Conservation (phyloP, 176 grass and related monocot species). For the Cocos nucifera region DNA sequence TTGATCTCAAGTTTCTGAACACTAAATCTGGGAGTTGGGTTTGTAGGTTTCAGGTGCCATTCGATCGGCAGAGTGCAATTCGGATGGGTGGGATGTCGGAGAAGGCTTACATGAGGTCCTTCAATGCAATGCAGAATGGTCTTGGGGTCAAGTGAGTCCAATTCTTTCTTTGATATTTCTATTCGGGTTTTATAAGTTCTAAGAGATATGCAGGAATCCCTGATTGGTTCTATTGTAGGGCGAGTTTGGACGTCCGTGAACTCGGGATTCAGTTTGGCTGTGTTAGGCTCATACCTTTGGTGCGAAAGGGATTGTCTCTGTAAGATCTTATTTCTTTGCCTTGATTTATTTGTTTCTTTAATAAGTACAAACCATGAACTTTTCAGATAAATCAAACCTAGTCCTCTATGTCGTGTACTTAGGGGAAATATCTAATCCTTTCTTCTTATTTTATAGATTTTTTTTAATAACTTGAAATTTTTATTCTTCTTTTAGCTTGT, state of each 20-base stretch:
- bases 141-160: constrained; percentile 71
- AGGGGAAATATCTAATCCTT: neutral
- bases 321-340: constrained; percentile 25
- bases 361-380: too few relatives aligned
- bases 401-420: too few relatives aligned
- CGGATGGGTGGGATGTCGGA: constrained; percentile 95
- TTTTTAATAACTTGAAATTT: neutral
- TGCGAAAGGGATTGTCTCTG: constrained; percentile 69
- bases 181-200: neutral
- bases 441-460: neutral
- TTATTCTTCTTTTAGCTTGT: neutral
- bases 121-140: constrained; percentile 81
- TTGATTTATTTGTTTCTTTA: too few relatives aligned
- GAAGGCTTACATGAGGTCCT: constrained; percentile 84
- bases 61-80: constrained; percentile 66
- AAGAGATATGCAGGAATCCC: neutral
- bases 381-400: too few relatives aligned
- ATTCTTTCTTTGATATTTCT: neutral
- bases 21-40: neutral
- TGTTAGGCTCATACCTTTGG: constrained; percentile 85
- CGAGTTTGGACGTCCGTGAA: constrained; percentile 58
- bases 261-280: constrained; percentile 92
- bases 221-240: constrained; percentile 30
- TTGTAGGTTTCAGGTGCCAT: constrained; percentile 65
- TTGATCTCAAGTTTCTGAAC: neutral